Percentiles rank a stretch among this genome's conserved stretches.
phyloP scores from a whole-genome alignment of 345 rosid genomes.

The Iberis pinnata region DNA sequence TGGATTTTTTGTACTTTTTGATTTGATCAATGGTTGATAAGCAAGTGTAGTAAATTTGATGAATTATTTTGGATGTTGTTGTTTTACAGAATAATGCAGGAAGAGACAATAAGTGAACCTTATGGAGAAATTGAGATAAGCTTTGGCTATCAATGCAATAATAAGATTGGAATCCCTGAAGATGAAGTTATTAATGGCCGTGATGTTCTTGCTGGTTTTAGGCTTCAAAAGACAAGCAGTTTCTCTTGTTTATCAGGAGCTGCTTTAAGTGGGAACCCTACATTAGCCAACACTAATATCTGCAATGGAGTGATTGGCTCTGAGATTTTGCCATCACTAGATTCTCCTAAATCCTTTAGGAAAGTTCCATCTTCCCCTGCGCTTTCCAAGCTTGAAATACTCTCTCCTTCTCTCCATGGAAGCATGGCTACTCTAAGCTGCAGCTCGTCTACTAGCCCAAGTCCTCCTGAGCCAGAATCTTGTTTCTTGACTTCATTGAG shows the following conservation, averaged over 20 bases:
- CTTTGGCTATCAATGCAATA: constrained; percentile 83
- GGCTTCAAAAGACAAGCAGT: constrained; percentile 53
- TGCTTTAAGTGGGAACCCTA: constrained; percentile 89
- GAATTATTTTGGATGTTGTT: background rate
- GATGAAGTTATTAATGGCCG: constrained; percentile 6
- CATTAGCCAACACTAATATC: constrained; percentile 89
- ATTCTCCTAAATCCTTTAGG: constrained; percentile 80
- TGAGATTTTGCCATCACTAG: constrained; percentile 81
- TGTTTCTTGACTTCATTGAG: constrained; percentile 45
- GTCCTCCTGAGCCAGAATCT: constrained; percentile 59
- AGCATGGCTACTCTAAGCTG: constrained; percentile 71
- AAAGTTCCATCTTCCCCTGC: constrained; percentile 69
- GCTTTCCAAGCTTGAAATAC: constrained; percentile 69
- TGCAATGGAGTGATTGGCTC: constrained; percentile 82
- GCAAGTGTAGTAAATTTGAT: constrained; percentile 2
- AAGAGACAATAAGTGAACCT: constrained; percentile 33
- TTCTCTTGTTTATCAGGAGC: constrained; percentile 98
- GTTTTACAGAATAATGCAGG: constrained; percentile 29
- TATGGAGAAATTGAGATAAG: constrained; percentile 80
- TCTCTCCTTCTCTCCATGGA: constrained; percentile 85
- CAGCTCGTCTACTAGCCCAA: constrained; percentile 56
- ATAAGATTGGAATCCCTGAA: constrained; percentile 26
- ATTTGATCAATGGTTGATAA: background rate
- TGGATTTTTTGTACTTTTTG: background rate
- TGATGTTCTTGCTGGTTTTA: constrained; percentile 36